A percentile compares a stretch with the other conserved stretches of the same genome.
Evolutionary conservation across 2,329 filamentous ascomycete species (phyloP).

Genomic region (Pseudogymnoascus sp.): DNA sequence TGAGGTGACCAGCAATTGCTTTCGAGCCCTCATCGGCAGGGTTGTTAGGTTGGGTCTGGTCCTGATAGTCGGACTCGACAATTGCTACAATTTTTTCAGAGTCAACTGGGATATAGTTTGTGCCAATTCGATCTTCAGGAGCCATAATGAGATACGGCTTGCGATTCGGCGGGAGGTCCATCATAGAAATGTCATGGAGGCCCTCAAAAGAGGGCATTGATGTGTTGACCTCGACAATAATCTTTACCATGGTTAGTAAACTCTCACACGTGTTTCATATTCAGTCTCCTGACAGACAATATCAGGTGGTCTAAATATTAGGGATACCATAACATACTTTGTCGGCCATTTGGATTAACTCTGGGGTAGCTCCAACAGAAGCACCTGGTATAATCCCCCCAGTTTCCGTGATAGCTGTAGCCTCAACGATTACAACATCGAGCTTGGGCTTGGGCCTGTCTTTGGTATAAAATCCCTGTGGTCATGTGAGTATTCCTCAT

Average conservation of each 20-base stretch:
- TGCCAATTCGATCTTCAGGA: constrained; percentile 80
- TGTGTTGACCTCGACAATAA: constrained; percentile 91
- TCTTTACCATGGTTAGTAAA: constrained; percentile 31
- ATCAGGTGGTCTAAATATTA: neutral
- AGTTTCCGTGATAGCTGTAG: constrained; percentile 78
- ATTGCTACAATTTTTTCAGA: constrained; percentile 77
- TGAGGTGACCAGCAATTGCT: constrained; percentile 69
- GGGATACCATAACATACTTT: constrained; percentile 44
- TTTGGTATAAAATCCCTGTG: constrained; percentile 71
- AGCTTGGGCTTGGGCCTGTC: constrained; percentile 63
- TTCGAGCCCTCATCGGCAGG: constrained; percentile 65
- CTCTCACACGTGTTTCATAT: neutral
- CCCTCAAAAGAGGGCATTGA: constrained; percentile 76
- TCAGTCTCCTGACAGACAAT: neutral
- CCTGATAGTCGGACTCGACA: constrained; percentile 76
- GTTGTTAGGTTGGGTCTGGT: constrained; percentile 65
- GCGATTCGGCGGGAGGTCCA: constrained; percentile 68
- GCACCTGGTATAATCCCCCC: constrained; percentile 84
- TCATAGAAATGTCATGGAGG: constrained; percentile 84
- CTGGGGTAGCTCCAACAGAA: constrained; percentile 75
- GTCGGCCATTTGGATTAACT: constrained; percentile 83
- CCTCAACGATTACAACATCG: constrained; percentile 79
- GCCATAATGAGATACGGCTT: constrained; percentile 83
- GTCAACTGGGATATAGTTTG: constrained; percentile 73
- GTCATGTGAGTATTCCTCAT: constrained; percentile 11